These are phyloP conservation scores for Cladobotryum protrusum DNA, from an alignment of 2,329 filamentous ascomycete species.

Conservation along the genomic window DNA sequence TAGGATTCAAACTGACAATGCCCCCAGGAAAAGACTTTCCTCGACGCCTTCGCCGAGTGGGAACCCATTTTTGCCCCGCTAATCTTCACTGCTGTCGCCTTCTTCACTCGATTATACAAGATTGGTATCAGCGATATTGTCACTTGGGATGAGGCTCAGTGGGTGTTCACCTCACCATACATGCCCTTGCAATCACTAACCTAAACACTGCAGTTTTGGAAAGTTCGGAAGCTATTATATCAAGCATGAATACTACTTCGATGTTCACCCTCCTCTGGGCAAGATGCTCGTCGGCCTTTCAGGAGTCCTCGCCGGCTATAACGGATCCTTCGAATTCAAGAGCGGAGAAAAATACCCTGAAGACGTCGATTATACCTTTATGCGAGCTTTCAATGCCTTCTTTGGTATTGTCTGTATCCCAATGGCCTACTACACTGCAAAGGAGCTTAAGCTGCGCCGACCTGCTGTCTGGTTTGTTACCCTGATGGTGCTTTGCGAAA, in stretches of 20 bases:
- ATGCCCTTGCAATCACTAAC: constrained; percentile 10
- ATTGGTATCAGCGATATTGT: constrained; percentile 63
- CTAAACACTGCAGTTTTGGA: constrained; percentile 56
- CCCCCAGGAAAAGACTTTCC: constrained; percentile 47
- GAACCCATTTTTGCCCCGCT: constrained; percentile 56
- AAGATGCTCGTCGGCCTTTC: constrained; percentile 98
- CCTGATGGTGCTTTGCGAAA: constrained; percentile 96
- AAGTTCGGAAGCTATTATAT: constrained; percentile 99
- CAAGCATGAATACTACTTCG: constrained; percentile 98
- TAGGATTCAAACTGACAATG: constrained; percentile 16
- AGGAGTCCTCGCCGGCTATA: constrained; percentile 94
- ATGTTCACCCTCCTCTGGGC: constrained; percentile 84
- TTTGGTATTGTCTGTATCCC: constrained; percentile 92
- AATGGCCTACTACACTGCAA: constrained; percentile 90
- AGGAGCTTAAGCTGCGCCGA: constrained; percentile 78
- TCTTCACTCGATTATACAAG: constrained; percentile 64
- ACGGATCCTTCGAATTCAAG: constrained; percentile 99
- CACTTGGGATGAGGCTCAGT: constrained; percentile 63
- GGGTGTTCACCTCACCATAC: constrained; percentile 24
- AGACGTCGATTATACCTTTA: constrained; percentile 94
- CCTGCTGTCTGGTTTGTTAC: constrained; percentile 92
- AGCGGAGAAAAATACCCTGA: constrained; percentile 92
- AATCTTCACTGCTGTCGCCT: constrained; percentile 54
- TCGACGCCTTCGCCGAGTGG: constrained; percentile 58
- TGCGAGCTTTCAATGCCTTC: constrained; percentile 94